Percentiles rank a stretch among this genome's conserved stretches.
These are phyloP conservation scores for Annona cherimola DNA, from an alignment of 164 flowering plant species.

Conservation along the genomic window DNA sequence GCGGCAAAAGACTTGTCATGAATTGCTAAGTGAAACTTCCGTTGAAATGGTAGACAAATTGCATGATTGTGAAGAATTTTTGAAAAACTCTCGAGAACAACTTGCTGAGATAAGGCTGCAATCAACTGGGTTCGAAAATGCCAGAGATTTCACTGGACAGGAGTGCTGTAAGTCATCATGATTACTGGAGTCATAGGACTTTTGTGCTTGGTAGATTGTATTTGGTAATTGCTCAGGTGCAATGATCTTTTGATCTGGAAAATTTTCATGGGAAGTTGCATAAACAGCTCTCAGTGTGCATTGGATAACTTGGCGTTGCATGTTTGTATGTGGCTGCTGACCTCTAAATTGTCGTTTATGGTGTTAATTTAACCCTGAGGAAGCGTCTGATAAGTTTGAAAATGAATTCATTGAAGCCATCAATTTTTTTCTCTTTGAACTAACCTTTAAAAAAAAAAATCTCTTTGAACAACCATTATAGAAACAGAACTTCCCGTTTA, in stretches of 20 bases:
- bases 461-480: too few relatives aligned
- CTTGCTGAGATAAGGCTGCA: slow-evolving; percentile 54
- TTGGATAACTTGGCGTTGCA: not conserved
- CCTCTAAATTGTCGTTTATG: not conserved
- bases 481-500: too few relatives aligned
- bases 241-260: not conserved
- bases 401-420: too few relatives aligned
- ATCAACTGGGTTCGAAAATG: slow-evolving; percentile 45
- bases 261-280: not conserved
- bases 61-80: slow-evolving; percentile 52
- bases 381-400: too few relatives aligned
- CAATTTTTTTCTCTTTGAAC: too few relatives aligned
- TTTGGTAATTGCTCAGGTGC: not conserved
- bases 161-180: slow-evolving; percentile 36
- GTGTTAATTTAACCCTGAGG: too few relatives aligned
- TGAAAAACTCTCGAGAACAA: slow-evolving; percentile 57
- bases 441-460: too few relatives aligned
- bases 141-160: slow-evolving; percentile 26
- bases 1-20: slow-evolving; percentile 28
- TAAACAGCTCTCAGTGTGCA: not conserved
- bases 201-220: not conserved
- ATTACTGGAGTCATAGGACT: not conserved
- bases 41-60: slow-evolving; percentile 43
- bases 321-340: not conserved
- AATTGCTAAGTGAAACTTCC: slow-evolving; percentile 31